Evolutionary conservation across 495 filamentous ascomycete species (phyloP), one percentile per base, ranked within the genome.

Genomic region (Saxophila tyrrhenica): DNA sequence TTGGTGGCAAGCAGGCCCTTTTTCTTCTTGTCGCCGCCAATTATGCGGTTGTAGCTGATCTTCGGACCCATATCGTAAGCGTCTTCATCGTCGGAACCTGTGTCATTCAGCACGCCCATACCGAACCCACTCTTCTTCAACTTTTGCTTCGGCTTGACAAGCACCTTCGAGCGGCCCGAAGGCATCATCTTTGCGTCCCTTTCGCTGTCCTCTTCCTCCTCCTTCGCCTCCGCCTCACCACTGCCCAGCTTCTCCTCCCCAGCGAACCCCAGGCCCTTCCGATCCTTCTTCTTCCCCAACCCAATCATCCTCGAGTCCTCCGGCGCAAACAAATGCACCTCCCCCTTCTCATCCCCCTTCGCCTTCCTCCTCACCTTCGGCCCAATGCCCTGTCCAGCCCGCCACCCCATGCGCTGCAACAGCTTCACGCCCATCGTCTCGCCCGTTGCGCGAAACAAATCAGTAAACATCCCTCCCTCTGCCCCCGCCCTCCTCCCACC

Each of bases 31-130:
- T 90, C 85, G 2, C 84, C 84, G 24, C 87, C 90, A 63, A 97
- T 83, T 2, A 81, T 76, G 46, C 81, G 75, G 61, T 87, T 95
- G 66, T 95, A 95, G n/a, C 84, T 87, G 64, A 94, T 90, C 62
- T 81, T 81, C 8, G 92, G 92, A 0, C 92, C 90, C 20, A 97
- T 78, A 44, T 87, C 86, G 69, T 96, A 97, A 0, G 87, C 86
- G 62, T 97, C 94, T 63, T 96, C 92, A 52, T 97, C 90, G 61
- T 97, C 92, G n/a, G 92, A 96, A 2, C 89, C 91, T 17, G 83
- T 94, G 56, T 97, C 92, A 62, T 97, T 98, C 49, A 98, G 68
- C 20, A 96, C 72, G 2, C 92, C 92, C 15, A 94, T 84, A 0
- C 92, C 92, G 46, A 98, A 88, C 0, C 83, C 86, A 2, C 45